A percentile compares a stretch with the other conserved stretches of the same genome.
phyloP scores from a whole-genome alignment of 169 alveolate species.

The Plasmodium gallinaceum region DNA sequence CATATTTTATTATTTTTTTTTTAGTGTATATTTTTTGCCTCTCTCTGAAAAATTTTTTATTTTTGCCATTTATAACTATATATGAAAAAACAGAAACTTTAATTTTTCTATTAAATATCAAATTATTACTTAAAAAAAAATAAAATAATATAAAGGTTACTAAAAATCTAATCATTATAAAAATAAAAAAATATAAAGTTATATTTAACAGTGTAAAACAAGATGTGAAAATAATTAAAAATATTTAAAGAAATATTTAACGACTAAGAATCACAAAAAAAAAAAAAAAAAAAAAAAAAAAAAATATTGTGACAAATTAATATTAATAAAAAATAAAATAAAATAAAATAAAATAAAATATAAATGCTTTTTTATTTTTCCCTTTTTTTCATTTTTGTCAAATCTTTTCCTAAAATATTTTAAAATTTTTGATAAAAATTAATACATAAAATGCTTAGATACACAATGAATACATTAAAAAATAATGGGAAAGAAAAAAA shows the following conservation, averaged over 20 bases:
- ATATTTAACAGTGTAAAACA: too few relatives aligned
- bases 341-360: too few relatives aligned
- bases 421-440: too few relatives aligned
- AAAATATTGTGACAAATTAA: not conserved
- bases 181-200: not conserved
- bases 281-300: constrained; percentile 9
- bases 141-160: constrained; percentile 23
- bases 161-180: constrained; percentile 17
- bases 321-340: too few relatives aligned
- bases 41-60: not conserved
- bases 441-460: too few relatives aligned
- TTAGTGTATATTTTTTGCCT: not conserved
- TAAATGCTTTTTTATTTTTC: too few relatives aligned
- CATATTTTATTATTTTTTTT: constrained; percentile 33
- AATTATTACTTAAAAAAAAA: not conserved
- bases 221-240: too few relatives aligned
- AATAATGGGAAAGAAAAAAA: too few relatives aligned
- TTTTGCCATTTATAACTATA: constrained; percentile 11
- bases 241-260: not conserved
- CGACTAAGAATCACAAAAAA: constrained; percentile 6
- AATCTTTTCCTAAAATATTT: too few relatives aligned
- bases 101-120: constrained; percentile 1
- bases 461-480: too few relatives aligned
- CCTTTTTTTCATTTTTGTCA: too few relatives aligned
- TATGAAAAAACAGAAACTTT: constrained; percentile 24